Evolutionary conservation across 2,329 filamentous ascomycete genomes (phyloP).

Genomic region (Diaporthe aspalathi): DNA sequence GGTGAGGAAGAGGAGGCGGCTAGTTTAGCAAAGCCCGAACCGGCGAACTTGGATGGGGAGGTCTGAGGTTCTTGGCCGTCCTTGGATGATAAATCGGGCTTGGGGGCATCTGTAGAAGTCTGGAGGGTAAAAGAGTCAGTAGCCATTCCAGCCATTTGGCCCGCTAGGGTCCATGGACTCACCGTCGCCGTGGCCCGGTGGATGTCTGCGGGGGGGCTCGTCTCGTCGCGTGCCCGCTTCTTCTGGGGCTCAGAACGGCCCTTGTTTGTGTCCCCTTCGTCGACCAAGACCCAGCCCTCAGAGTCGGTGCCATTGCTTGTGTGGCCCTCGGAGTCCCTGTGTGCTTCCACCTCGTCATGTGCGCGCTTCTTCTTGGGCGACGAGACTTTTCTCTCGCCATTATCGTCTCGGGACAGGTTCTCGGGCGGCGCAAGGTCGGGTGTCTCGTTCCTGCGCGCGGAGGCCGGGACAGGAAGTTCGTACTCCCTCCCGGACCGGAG

Average conservation of each 20-base stretch:
- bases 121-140: constrained; percentile 37
- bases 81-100: constrained; percentile 43
- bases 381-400: constrained; percentile 61
- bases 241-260: constrained; percentile 72
- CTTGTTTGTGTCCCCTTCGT: constrained; percentile 45
- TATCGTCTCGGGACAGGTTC: constrained; percentile 50
- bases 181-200: constrained; percentile 30
- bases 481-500: constrained; percentile 39
- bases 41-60: constrained; percentile 72
- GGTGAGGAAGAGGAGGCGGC: constrained; percentile 71
- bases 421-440: constrained; percentile 48
- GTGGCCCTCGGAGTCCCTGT: constrained; percentile 57
- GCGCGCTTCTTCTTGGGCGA: constrained; percentile 76
- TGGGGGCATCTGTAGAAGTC: constrained; percentile 43
- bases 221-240: constrained; percentile 69
- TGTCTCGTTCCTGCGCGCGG: constrained; percentile 46
- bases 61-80: constrained; percentile 53
- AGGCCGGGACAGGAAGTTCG: constrained; percentile 46
- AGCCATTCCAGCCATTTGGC: not conserved
- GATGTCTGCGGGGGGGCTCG: constrained; percentile 38
- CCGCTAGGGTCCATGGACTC: not conserved
- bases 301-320: constrained; percentile 55
- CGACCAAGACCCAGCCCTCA: constrained; percentile 39
- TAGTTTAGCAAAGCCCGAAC: constrained; percentile 76
- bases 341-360: constrained; percentile 68